These are phyloP conservation scores for Mrakia hoshinonis DNA, from an alignment of 768 basidiomycete species.

Conservation along the genomic window DNA sequence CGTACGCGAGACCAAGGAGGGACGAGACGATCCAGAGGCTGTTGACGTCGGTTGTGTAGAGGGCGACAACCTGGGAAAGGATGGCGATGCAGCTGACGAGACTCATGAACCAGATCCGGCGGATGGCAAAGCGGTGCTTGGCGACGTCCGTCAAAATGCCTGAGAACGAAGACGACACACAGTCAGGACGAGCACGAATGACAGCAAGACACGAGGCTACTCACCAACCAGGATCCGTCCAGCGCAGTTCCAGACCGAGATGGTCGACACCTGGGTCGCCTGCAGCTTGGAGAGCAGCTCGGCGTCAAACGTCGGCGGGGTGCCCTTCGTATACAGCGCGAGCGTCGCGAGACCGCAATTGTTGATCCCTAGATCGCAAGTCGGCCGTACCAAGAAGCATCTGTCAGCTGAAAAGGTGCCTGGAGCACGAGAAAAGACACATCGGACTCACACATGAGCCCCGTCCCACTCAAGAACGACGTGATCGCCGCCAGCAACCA, in stretches of 20 bases:
- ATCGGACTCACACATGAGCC: conserved; percentile 57
- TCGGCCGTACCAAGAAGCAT: no score
- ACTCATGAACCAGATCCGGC: conserved; percentile 42
- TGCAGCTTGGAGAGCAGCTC: conserved; percentile 64
- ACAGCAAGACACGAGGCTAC: background rate
- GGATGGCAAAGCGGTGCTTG: conserved; percentile 34
- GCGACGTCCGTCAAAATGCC: conserved; percentile 37
- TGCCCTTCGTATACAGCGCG: conserved; percentile 55
- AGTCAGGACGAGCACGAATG: background rate
- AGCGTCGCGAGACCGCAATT: conserved; percentile 69
- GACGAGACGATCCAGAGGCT: conserved; percentile 58
- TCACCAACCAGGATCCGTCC: conserved; percentile 62
- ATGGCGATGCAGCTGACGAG: conserved; percentile 58
- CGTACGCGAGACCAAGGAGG: conserved; percentile 60
- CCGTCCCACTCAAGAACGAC: conserved; percentile 63
- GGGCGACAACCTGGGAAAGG: conserved; percentile 58
- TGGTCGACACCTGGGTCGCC: conserved; percentile 69
- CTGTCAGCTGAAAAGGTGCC: no score
- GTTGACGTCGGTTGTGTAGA: conserved; percentile 51
- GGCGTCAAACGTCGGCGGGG: conserved; percentile 57
- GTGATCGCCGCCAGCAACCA: conserved; percentile 55
- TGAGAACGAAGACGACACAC: background rate
- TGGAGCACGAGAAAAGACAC: background rate
- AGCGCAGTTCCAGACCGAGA: conserved; percentile 70
- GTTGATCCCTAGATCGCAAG: conserved; percentile 60